phyloP scores from a whole-genome alignment of 1,139 yeast species.

The Pichia sp. region DNA sequence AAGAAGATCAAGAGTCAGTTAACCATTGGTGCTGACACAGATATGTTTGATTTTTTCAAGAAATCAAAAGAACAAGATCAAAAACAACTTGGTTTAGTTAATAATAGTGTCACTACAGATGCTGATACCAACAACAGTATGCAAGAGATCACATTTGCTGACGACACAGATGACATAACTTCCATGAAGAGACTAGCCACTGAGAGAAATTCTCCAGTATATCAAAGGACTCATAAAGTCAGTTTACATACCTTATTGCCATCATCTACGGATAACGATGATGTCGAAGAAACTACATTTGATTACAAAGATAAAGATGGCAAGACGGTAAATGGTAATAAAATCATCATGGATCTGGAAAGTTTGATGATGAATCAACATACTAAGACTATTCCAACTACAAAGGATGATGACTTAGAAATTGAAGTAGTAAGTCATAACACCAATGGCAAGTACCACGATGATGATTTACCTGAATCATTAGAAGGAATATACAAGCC shows the following conservation, averaged over 20 bases:
- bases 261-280: slow-evolving; percentile 16
- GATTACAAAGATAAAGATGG: slow-evolving; percentile 13
- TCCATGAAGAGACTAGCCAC: slow-evolving; percentile 20
- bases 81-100: slow-evolving; percentile 10
- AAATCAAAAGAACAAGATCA: slow-evolving; percentile 16
- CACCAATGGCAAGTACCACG: slow-evolving; percentile 11
- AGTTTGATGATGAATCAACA: no score
- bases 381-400: no score
- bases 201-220: slow-evolving; percentile 27
- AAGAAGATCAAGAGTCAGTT: slow-evolving; percentile 16
- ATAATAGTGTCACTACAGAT: background rate
- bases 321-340: slow-evolving; percentile 6
- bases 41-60: slow-evolving; percentile 18
- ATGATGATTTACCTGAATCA: slow-evolving; percentile 14
- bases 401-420: slow-evolving; percentile 41
- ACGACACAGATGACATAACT: slow-evolving; percentile 11
- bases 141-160: slow-evolving; percentile 12
- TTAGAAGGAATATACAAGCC: slow-evolving; percentile 12
- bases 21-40: slow-evolving; percentile 14
- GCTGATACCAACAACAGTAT: background rate
- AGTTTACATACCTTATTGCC: slow-evolving; percentile 13
- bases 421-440: slow-evolving; percentile 34
- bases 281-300: slow-evolving; percentile 18
- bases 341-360: no score
- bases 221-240: slow-evolving; percentile 18